phyloP scores from a whole-genome alignment of 2,329 filamentous ascomycete genomes.

The Cladosporium austrohemisphaericum region DNA sequence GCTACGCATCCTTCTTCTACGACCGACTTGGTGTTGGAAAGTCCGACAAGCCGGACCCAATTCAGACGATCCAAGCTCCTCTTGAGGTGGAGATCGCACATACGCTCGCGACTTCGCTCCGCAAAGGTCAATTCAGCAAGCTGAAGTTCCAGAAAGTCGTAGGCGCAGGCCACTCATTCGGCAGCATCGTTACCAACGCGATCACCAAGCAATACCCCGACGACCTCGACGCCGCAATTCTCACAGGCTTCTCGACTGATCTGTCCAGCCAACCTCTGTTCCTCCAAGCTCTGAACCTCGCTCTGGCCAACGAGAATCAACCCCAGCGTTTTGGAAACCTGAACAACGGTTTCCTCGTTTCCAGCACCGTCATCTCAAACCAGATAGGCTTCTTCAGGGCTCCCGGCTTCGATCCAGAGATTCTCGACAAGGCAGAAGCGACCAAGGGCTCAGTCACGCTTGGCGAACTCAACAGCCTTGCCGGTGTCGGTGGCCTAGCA shows the following conservation, averaged over 20 bases:
- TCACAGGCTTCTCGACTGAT: constrained; percentile 37
- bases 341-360: constrained; percentile 30
- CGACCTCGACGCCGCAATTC: constrained; percentile 35
- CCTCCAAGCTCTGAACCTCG: constrained; percentile 27
- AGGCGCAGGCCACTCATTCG: constrained; percentile 40
- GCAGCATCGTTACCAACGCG: constrained; percentile 34
- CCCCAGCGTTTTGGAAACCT: constrained; percentile 30
- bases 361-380: constrained; percentile 21
- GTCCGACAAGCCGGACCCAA: constrained; percentile 38
- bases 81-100: constrained; percentile 38
- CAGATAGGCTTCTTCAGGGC: constrained; percentile 33
- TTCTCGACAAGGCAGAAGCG: constrained; percentile 27
- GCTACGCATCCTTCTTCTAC: constrained; percentile 41
- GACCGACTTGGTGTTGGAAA: constrained; percentile 40
- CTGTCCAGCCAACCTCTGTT: constrained; percentile 23
- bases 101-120: constrained; percentile 32
- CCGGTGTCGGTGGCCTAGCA: constrained; percentile 18
- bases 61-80: constrained; percentile 37
- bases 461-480: constrained; percentile 30
- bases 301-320: constrained; percentile 28
- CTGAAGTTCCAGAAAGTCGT: constrained; percentile 35
- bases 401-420: constrained; percentile 28
- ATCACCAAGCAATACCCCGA: constrained; percentile 33
- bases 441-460: constrained; percentile 30
- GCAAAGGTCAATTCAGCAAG: constrained; percentile 27